These are phyloP conservation scores for Ottelia alismoides DNA, from an alignment of 106 monocot species.

Conservation along the genomic window DNA sequence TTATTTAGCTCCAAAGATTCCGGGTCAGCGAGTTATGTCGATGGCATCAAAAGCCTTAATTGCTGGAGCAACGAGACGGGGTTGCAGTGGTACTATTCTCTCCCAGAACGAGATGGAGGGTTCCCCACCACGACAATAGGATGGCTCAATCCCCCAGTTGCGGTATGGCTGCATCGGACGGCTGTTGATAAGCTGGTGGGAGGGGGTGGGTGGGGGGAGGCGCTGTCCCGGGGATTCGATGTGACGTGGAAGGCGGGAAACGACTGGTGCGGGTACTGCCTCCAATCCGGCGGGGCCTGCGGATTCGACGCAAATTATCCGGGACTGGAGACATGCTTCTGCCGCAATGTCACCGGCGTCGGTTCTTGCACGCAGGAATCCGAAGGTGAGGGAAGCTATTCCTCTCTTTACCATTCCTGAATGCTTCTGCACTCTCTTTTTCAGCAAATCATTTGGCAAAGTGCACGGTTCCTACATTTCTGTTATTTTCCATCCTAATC, in stretches of 20 bases:
- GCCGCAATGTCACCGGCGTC: not conserved
- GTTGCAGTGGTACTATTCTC: no score
- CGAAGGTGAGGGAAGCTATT: no score
- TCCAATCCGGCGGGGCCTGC: conserved; percentile 10
- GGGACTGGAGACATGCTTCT: not conserved
- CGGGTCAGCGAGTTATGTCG: not conserved
- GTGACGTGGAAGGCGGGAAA: conserved; percentile 6
- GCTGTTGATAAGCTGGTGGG: not conserved
- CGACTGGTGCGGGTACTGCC: conserved; percentile 9
- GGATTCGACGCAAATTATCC: not conserved
- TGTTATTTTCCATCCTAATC: no score
- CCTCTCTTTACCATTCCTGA: no score
- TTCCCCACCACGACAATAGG: not conserved
- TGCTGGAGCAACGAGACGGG: not conserved
- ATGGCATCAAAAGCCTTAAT: not conserved
- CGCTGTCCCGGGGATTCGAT: conserved; percentile 5
- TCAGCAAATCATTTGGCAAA: no score
- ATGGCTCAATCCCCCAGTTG: not conserved
- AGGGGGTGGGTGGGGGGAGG: not conserved
- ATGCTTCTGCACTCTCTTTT: no score
- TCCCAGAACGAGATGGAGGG: no score
- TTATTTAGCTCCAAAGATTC: conserved; percentile 6
- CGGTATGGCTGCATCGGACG: not conserved
- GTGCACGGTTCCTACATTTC: no score
- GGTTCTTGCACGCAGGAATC: no score